phyloP scores from a whole-genome alignment of 352 stramenopile genomes.

The Pythium inflatum region DNA sequence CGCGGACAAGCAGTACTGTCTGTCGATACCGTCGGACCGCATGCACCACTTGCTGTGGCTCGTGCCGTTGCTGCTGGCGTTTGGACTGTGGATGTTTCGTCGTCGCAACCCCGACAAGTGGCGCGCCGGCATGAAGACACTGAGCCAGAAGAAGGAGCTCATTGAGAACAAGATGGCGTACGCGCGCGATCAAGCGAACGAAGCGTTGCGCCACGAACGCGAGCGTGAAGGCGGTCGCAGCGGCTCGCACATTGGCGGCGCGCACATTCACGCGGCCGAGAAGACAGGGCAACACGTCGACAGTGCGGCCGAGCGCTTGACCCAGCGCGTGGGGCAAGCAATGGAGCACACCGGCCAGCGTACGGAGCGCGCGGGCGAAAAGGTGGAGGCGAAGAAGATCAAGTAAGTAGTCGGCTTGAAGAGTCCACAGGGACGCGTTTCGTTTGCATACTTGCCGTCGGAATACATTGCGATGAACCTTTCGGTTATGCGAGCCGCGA shows the following conservation, averaged over 20 bases:
- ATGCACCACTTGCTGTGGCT: constrained; percentile 53
- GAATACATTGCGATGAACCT: too few relatives aligned
- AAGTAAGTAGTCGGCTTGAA: constrained; percentile 1
- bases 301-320: constrained; percentile 32
- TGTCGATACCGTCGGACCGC: constrained; percentile 47
- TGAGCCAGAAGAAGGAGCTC: constrained; percentile 48
- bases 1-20: constrained; percentile 53
- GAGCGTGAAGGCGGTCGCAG: constrained; percentile 15
- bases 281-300: constrained; percentile 35
- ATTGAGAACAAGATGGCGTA: constrained; percentile 51
- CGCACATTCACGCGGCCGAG: constrained; percentile 22
- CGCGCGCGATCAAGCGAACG: constrained; percentile 45
- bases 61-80: constrained; percentile 44
- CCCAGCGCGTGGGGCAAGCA: constrained; percentile 6
- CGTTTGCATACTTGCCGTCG: too few relatives aligned
- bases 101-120: constrained; percentile 74
- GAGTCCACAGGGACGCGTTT: neutral
- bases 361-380: constrained; percentile 7
- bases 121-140: constrained; percentile 55
- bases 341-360: constrained; percentile 4
- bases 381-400: constrained; percentile 25
- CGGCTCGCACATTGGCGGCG: constrained; percentile 7
- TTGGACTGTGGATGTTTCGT: constrained; percentile 48
- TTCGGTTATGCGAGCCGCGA: too few relatives aligned
- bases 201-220: constrained; percentile 41